Base-by-base conservation (phyloP, 495 filamentous ascomycete species). In the Podospora sp. region DNA sequence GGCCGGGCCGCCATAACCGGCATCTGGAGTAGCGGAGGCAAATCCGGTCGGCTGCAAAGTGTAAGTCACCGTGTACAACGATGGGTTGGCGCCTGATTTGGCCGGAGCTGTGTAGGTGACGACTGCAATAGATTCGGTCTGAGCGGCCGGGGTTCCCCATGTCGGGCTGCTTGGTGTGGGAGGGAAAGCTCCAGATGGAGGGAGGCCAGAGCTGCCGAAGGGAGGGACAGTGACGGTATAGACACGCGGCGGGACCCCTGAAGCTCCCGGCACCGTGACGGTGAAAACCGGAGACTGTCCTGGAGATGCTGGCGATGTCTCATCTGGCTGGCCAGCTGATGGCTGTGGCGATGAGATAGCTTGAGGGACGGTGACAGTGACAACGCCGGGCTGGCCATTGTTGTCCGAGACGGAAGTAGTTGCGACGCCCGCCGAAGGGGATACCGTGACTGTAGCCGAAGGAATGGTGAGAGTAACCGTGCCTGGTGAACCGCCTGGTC, bases 21-120 rank as follows among this genome's bases (percentile, higher is more conserved):
- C n/a, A 4, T 8, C 50, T 11, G 52, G 20, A 12, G 16, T 56
- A 2, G 14, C 60, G 16, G 26, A 55, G 18, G 0, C 52, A 24
- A 51, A 21, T 8, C 64, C n/a, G 0, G 63, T 64, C 2, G 63
- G 60, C 12, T 22, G 57, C 24, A 40, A 9, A 2, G 71, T 73
- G 62, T 73, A 75, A 8, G 69, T 69, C 21, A 75, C 73, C 1
- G 67, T 60, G 63, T 74, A 75, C 6, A 66, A 18, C 14, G 69
- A 67, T n/a, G 20, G 27, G 11, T 29, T 61, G n/a, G 16, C 49
- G 27, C 65, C 66, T 0, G 63, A 53, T 1, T 20, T 22, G 7
- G 51, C 60, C 1, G 70, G 66, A 7, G 67, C 62, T 1, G 72
- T 72, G 68, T 74, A 75, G 1, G 73, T 72, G 66, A 69, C 68